Evolutionary conservation across 306 rosid genomes (phyloP).

Genomic region (Quillaja saponaria): DNA sequence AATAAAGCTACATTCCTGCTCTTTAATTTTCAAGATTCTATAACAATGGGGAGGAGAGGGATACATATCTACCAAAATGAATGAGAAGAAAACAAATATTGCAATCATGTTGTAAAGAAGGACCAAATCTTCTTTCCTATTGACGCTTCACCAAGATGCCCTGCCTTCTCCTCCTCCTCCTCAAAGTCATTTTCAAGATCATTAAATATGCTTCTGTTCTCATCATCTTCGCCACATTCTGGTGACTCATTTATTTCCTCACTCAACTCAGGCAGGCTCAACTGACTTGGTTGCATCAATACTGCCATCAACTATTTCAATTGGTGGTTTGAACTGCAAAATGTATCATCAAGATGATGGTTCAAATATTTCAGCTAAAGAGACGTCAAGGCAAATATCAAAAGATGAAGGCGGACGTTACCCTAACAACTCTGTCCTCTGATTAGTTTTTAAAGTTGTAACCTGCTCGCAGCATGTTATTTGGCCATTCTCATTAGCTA

Average conservation of each 20-base stretch:
- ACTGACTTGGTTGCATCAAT: slow-evolving; percentile 39
- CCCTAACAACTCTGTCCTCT: slow-evolving; percentile 66
- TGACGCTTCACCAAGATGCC: slow-evolving; percentile 55
- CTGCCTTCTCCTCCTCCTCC: slow-evolving; percentile 43
- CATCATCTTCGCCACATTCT: slow-evolving; percentile 40
- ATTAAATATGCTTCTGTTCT: slow-evolving; percentile 45
- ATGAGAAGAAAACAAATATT: slow-evolving; percentile 16
- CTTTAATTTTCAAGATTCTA: slow-evolving; percentile 3
- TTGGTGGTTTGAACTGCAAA: slow-evolving; percentile 58
- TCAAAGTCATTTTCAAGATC: slow-evolving; percentile 42
- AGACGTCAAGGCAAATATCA: slow-evolving; percentile 5
- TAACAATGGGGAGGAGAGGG: slow-evolving; percentile 19
- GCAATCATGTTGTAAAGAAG: slow-evolving; percentile 69
- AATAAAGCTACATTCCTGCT: slow-evolving; percentile 28
- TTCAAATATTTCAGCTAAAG: not conserved
- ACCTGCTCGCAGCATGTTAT: slow-evolving; percentile 36
- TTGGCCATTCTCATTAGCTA: slow-evolving; percentile 42
- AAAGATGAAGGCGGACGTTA: slow-evolving; percentile 33
- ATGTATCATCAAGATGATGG: not conserved
- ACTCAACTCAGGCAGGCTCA: slow-evolving; percentile 30
- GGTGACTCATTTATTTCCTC: slow-evolving; percentile 44
- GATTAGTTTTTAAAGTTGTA: slow-evolving; percentile 43
- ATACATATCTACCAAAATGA: slow-evolving; percentile 7
- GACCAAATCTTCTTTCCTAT: slow-evolving; percentile 66
- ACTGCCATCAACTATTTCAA: slow-evolving; percentile 40